Base-by-base conservation (phyloP, 495 filamentous ascomycete species). In the Umbilicaria muhlenbergii region DNA sequence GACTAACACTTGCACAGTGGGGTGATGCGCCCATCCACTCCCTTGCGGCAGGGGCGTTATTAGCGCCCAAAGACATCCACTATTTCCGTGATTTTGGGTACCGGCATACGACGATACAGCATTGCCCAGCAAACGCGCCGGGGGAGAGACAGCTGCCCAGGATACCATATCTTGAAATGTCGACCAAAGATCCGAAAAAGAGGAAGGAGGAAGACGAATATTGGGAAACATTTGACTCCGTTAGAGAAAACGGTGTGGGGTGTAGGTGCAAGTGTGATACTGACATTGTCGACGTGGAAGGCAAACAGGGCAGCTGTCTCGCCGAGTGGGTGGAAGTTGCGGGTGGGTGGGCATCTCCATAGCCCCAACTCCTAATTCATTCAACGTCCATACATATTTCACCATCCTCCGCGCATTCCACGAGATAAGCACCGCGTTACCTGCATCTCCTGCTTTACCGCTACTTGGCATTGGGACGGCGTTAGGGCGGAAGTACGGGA, bases 21-120 rank as follows among this genome's bases (percentile, higher is more conserved):
- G 91, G 91, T 63, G 91, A 99, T 65, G 91, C 91, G 33, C 91
- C 91, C 32, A 94, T 99, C 51, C 91, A 99, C 69, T 99, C 91
- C 21, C 81, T 99, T 31, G 91, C 92, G 11, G 87, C 92, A 32
- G 91, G 91, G 52, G 79, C 80, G 37, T 77, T 99, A 36, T 73
- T 99, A 39, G 67, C 75, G 3, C 82, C 86, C 15, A 58, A 64
- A 36, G 86, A 96, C 57, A 87, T 99, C 52, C 91, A 98, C 60
- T 98, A 98, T 64, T 98, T 98, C 83, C 87, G 91, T 53, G 91
- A 98, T 58, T 92, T 98, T 66, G 91, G 91, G 41, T 98, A 98
- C 63, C 78, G 91, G 48, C 91, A 98, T 62, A 98, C 91, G 14
- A 98, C 91, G 15, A 98, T 98, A 59, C 91, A 96, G 62, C 91